Base-by-base conservation (phyloP, 768 basidiomycete species). In the Leccinum arenicola region DNA sequence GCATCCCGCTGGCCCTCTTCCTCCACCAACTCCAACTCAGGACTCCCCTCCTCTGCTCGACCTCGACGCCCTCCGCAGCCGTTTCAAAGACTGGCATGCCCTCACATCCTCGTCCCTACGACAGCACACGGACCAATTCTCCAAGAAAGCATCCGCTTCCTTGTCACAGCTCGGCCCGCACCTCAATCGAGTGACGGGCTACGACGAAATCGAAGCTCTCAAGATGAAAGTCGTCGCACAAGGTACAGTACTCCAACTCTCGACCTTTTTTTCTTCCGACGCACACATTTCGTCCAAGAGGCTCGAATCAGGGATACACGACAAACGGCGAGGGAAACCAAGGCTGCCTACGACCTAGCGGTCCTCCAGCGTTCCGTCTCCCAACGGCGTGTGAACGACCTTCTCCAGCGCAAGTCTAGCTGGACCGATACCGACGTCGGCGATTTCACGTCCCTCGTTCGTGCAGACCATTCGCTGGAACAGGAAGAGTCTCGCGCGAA, bases 351-450 rank as follows among this genome's bases (percentile, higher is more conserved):
- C 67, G 90, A 92, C 57, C 74, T 80, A 56, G 91, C 95, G 0
- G 91, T 95, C n/a, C 70, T 82, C 11, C 79, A 85, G 65, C 88
- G 95, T 6, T 87, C 93, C 9, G 80, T 86, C 48, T 93, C 93
- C 4, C 96, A 99, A 71, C 85, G 91, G n/a, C 90, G 96, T 72
- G 93, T 97, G 54, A 98, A 98, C 74, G 91, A 95, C 70, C 84
- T 99, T 3, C 77, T 98, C 15, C 90, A 94, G 71, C 92, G 97
- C 59, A 98, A 98, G 77, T 89, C 89, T 1, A 78, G 74, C n/a
- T 99, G 97, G 97, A 86, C 80, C n/a, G 92, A 93, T 66, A 68
- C 78, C 58, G 97, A 98, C 72, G 92, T 99, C 48, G 73, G 81
- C 38, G 81, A 87, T 23, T 98, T 98, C 77, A 98, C 97, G 0